Base-by-base conservation (phyloP, 2,329 filamentous ascomycete species). In the Ceratocystis harringtonii region DNA sequence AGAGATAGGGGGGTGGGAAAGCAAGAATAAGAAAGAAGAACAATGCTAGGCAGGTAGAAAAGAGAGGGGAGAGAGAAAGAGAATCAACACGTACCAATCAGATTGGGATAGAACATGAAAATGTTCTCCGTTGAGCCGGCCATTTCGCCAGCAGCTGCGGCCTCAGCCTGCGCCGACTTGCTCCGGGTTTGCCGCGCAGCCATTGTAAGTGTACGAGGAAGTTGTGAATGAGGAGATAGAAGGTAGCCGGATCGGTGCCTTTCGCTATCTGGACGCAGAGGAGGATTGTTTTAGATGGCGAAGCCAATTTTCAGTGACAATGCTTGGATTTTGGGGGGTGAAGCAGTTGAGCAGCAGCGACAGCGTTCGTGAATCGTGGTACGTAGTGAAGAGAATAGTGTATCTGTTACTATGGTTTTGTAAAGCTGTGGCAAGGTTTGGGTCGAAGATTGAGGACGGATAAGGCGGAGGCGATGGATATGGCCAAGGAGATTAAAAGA, bases 61-160 rank as follows among this genome's bases (percentile, higher is more conserved):
- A 36, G 2, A 36, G 57, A 32, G 41, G 25, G 28, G 30, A n/a
- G 25, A 4, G 36, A 32, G 15, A n/a, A n/a, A 17, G 22, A 28
- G 17, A 7, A 10, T 25, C 22, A 61, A 30, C 57, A 72, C 81
- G 69, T 78, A 90, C 88, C 89, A 71, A 92, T 92, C 48, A 92
- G 79, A 72, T 92, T 92, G 36, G 89, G 89, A 75, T 83, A 86
- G 76, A 92, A 92, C 41, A 92, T 75, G 70, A 92, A 92, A 69
- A 92, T 87, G 74, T 92, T 92, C 75, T 92, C 88, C 52, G 76
- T 73, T 8, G 61, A 50, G n/a, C 45, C 44, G 19, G 62, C 22
- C 19, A 76, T 72, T 61, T 41, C 36, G 36, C 75, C 69, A 61
- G 75, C 71, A 50, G 17, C 61, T 12, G 65, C 68, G 30, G 66